A percentile compares a stretch with the other conserved stretches of the same genome.
These are phyloP conservation scores for Auricularia sp. DNA, from an alignment of 768 basidiomycete genomes.

Conservation along the genomic window DNA sequence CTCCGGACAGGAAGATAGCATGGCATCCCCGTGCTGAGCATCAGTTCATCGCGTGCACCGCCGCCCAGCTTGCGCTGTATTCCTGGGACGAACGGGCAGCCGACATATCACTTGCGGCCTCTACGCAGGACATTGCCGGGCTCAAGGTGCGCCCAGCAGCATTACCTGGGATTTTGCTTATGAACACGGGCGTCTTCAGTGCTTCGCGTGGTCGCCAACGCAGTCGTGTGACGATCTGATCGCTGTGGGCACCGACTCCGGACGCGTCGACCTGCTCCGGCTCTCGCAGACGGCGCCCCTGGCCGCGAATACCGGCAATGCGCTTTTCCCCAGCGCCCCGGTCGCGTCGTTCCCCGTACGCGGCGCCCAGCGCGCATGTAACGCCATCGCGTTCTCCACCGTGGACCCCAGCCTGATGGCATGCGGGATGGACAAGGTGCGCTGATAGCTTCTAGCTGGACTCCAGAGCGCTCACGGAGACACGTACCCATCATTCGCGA, in stretches of 20 bases:
- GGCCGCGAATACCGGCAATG: constrained; percentile 32
- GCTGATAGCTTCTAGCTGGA: background rate
- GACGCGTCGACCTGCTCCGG: constrained; percentile 64
- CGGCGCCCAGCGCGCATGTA: constrained; percentile 59
- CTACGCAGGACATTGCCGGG: constrained; percentile 58
- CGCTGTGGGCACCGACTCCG: constrained; percentile 62
- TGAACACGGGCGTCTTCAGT: constrained; percentile 30
- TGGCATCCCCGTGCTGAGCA: constrained; percentile 68
- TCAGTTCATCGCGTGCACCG: constrained; percentile 61
- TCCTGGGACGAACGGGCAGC: constrained; percentile 59
- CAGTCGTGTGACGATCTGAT: constrained; percentile 58
- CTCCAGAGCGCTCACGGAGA: no score
- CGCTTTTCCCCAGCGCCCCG: constrained; percentile 46
- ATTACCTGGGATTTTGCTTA: background rate
- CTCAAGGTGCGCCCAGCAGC: constrained; percentile 46
- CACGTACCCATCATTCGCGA: no score
- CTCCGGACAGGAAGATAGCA: constrained; percentile 43
- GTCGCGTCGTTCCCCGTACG: constrained; percentile 41
- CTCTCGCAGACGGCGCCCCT: constrained; percentile 49
- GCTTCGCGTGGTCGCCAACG: constrained; percentile 77
- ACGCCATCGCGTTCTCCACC: constrained; percentile 58
- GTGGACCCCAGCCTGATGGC: constrained; percentile 66
- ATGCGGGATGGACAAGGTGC: constrained; percentile 67
- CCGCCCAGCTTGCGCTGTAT: constrained; percentile 64
- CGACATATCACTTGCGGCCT: constrained; percentile 64